Conservation (phyloP, 257 asterid genomes). For the Nicotiana otophora region DNA sequence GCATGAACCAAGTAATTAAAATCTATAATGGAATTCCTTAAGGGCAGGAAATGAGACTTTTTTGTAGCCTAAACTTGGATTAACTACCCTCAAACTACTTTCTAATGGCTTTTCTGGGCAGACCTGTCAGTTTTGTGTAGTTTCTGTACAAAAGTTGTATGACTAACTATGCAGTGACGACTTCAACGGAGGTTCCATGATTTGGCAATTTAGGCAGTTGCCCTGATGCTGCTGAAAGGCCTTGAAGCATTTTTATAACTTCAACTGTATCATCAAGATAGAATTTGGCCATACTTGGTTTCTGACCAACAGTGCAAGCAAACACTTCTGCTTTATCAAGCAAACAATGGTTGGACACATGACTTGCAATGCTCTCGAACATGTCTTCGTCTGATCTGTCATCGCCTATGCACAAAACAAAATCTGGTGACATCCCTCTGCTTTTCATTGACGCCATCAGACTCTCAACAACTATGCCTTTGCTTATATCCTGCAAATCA, state of each 20-base stretch:
- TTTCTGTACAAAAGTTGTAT: neutral
- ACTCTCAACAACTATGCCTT: conserved; percentile 64
- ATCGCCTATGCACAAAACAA: conserved; percentile 81
- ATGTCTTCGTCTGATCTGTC: conserved; percentile 92
- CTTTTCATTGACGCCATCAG: conserved; percentile 45
- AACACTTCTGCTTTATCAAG: conserved; percentile 51
- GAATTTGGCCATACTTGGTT: conserved; percentile 85
- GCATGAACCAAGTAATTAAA: no score
- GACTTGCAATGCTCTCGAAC: conserved; percentile 69
- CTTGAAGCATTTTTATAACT: conserved; percentile 65
- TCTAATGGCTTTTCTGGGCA: no score
- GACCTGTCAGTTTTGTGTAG: no score
- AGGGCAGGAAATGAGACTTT: no score
- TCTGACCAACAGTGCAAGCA: conserved; percentile 87
- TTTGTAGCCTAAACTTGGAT: no score
- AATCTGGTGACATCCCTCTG: conserved; percentile 52
- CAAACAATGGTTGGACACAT: conserved; percentile 31
- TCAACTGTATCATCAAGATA: conserved; percentile 74
- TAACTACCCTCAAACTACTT: no score
- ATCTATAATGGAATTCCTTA: no score
- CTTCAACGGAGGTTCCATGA: conserved; percentile 32
- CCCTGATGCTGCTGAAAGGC: conserved; percentile 31
- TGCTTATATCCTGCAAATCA: conserved; percentile 68
- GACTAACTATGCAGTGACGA: no score
- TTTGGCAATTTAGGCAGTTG: conserved; percentile 19